Conservation (phyloP, 768 basidiomycete genomes). For the Boletus barrowsii region DNA sequence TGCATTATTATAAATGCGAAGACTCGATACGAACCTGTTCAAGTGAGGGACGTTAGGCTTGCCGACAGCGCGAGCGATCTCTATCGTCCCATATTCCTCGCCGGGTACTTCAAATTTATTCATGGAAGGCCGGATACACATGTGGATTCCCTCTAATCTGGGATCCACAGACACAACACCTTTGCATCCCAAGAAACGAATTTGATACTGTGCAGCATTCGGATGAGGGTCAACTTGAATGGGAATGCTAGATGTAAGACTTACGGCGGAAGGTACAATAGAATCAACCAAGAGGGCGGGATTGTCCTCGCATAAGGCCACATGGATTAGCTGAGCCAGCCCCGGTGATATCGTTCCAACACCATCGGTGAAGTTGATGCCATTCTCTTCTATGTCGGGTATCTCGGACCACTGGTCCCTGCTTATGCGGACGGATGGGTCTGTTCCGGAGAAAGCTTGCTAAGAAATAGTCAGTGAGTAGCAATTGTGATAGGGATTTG, state of each 20-base stretch:
- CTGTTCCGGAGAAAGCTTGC: slow-evolving; percentile 83
- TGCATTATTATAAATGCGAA: not conserved
- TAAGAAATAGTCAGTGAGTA: slow-evolving; percentile 12
- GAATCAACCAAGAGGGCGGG: slow-evolving; percentile 32
- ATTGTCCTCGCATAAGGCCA: slow-evolving; percentile 45
- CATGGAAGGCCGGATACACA: slow-evolving; percentile 74
- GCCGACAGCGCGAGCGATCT: slow-evolving; percentile 66
- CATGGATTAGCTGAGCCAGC: slow-evolving; percentile 61
- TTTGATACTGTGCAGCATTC: slow-evolving; percentile 55
- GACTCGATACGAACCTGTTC: slow-evolving; percentile 61
- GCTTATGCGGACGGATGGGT: slow-evolving; percentile 60
- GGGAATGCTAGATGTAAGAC: slow-evolving; percentile 19
- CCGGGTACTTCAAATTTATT: slow-evolving; percentile 62
- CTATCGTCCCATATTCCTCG: slow-evolving; percentile 55
- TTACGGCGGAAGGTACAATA: slow-evolving; percentile 59
- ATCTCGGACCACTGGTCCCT: slow-evolving; percentile 62
- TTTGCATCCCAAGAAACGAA: slow-evolving; percentile 81
- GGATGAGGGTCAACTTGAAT: not conserved
- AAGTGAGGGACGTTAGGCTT: slow-evolving; percentile 62
- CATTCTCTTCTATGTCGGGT: slow-evolving; percentile 47
- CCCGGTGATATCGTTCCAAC: slow-evolving; percentile 71
- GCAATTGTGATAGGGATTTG: not conserved
- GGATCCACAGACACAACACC: slow-evolving; percentile 75
- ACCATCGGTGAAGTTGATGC: slow-evolving; percentile 68
- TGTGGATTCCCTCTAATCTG: slow-evolving; percentile 48